These are phyloP conservation scores for Stachybotrys chartarum DNA, from an alignment of 2,329 filamentous ascomycete genomes.

Conservation along the genomic window DNA sequence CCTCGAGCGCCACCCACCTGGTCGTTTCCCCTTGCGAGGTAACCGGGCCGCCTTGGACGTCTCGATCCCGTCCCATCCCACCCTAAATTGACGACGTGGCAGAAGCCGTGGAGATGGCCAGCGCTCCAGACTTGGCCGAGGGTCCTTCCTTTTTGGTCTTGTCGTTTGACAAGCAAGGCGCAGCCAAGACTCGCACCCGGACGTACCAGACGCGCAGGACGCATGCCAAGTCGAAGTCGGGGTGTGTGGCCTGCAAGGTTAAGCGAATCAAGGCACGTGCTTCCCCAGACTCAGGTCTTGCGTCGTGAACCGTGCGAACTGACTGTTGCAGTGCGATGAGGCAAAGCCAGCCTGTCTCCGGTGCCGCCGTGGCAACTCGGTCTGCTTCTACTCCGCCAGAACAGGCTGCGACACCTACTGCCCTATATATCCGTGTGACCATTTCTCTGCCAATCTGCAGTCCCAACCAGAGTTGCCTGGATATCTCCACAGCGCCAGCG, in stretches of 20 bases:
- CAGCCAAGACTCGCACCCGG: slow-evolving; percentile 1
- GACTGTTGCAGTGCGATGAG: slow-evolving; percentile 2
- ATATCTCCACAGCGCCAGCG: background rate
- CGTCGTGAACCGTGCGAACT: background rate
- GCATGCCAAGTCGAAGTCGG: slow-evolving; percentile 11
- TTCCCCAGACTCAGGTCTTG: background rate
- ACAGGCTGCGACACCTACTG: background rate
- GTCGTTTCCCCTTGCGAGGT: background rate
- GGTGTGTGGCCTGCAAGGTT: slow-evolving; percentile 12
- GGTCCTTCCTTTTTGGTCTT: background rate
- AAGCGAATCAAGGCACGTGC: slow-evolving; percentile 14
- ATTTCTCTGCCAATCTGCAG: background rate
- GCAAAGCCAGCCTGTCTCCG: slow-evolving; percentile 11
- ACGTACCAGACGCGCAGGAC: slow-evolving; percentile 11
- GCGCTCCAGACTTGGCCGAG: background rate
- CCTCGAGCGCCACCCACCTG: background rate
- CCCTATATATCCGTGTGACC: background rate
- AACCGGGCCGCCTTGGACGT: background rate
- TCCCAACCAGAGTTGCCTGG: background rate
- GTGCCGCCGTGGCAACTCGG: slow-evolving; percentile 10
- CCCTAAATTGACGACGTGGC: background rate
- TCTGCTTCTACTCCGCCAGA: slow-evolving; percentile 5
- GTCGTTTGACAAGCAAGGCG: background rate
- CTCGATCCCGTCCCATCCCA: background rate
- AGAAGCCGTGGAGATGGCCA: background rate